Conservation (phyloP, 2,329 filamentous ascomycete species). For the Aspergillus glaucus region DNA sequence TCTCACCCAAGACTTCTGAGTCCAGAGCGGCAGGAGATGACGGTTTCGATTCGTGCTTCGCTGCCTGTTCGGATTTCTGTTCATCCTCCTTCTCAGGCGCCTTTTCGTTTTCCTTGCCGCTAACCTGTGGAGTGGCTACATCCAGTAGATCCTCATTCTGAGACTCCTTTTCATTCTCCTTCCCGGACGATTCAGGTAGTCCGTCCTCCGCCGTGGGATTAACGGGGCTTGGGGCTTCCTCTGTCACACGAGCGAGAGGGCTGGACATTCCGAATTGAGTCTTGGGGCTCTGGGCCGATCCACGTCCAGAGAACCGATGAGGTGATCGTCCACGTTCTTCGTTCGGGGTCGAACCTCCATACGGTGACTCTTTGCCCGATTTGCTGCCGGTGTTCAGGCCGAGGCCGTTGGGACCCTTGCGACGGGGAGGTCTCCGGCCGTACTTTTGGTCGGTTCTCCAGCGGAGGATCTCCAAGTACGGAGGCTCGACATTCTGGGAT, state of each 20-base stretch:
- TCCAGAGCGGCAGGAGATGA: slow-evolving; percentile 26
- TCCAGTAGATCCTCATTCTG: slow-evolving; percentile 36
- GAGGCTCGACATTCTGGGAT: slow-evolving; percentile 77
- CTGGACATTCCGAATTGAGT: slow-evolving; percentile 39
- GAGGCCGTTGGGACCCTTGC: slow-evolving; percentile 43
- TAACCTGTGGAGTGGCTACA: slow-evolving; percentile 31
- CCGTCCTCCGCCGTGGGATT: slow-evolving; percentile 27
- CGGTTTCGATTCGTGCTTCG: slow-evolving; percentile 23
- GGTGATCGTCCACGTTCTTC: slow-evolving; percentile 46
- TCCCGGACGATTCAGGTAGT: slow-evolving; percentile 24
- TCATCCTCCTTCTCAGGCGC: slow-evolving; percentile 16
- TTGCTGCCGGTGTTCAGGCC: slow-evolving; percentile 47
- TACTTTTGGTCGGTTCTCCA: slow-evolving; percentile 97
- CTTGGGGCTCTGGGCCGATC: slow-evolving; percentile 39
- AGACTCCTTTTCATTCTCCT: slow-evolving; percentile 24
- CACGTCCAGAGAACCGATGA: slow-evolving; percentile 40
- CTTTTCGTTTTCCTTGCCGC: slow-evolving; percentile 29
- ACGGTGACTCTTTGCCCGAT: slow-evolving; percentile 49
- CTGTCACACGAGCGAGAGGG: slow-evolving; percentile 42
- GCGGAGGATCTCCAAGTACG: slow-evolving; percentile 88
- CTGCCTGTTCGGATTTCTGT: slow-evolving; percentile 22
- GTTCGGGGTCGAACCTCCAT: slow-evolving; percentile 40
- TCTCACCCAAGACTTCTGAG: slow-evolving; percentile 38
- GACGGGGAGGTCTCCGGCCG: slow-evolving; percentile 54
- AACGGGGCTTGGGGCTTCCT: slow-evolving; percentile 36